Base-by-base conservation (phyloP, 495 filamentous ascomycete species). In the Xylaria curta region DNA sequence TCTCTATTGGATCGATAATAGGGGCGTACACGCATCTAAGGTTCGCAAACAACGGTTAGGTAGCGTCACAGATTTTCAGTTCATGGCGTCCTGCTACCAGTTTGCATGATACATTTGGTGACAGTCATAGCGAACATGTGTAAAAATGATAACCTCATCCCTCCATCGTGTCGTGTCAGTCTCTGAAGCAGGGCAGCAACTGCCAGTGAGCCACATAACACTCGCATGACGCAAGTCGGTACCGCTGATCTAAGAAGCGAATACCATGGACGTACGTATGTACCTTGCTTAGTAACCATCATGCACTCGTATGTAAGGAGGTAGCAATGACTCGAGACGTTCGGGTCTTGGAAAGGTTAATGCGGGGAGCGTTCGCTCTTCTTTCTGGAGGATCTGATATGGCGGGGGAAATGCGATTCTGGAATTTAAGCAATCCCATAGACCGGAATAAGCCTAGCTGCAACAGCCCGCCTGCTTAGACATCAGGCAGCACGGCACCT, bases 291-390 rank as follows among this genome's bases (percentile, higher is more conserved):
- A 51, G 47, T 51, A 47, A 19, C 44, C 17, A 17, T 19, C 19
- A 47, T 46, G 44, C 44, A 19, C 44, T 46, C 15, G 21, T 53
- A 13, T 9, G 21, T 53, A 26, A 12, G 26, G 28, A 28, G 31
- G 31, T 56, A 28, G 21, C 58, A 60, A 60, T 60, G 58, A 60
- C 58, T 60, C 58, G 58, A 60, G 33, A 38, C 58, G 3, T 38
- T 15, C n/a, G 33, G 58, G 58, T 40, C 31, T 38, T 33, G 58
- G 19, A 36, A 60, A 60, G 58, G 33, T 60, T 38, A 60, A 60
- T 60, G 58, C 58, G 58, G 58, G 58, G 58, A 38, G 28, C 24
- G 58, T 60, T 60, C 31, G 58, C 31, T n/a, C 56, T 33, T 58
- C 13, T 17, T 19, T 59, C 33, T 38, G 31, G n/a, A 59, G 56